phyloP scores from a whole-genome alignment of 495 filamentous ascomycete species.

The Xylaria flabelliformis region DNA sequence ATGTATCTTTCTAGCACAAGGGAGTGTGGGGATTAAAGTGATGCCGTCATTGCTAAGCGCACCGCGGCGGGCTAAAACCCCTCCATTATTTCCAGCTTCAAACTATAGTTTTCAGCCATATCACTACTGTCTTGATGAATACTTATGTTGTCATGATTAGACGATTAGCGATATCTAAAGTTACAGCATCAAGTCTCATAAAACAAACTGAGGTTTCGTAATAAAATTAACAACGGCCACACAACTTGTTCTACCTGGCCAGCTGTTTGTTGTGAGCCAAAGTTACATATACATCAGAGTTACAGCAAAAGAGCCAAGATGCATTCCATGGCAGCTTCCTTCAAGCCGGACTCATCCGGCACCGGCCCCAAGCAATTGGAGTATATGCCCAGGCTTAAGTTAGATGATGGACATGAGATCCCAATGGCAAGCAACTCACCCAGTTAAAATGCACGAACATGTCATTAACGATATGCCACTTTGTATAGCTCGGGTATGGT shows the following conservation, averaged over 20 bases:
- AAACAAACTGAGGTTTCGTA: not conserved
- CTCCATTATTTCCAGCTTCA: slow-evolving; percentile 19
- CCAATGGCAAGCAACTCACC: slow-evolving; percentile 64
- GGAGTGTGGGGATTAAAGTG: slow-evolving; percentile 1
- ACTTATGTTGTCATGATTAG: not conserved
- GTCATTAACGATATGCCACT: slow-evolving; percentile 17
- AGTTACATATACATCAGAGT: not conserved
- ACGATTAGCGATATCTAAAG: not conserved
- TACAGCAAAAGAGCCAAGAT: slow-evolving; percentile 34
- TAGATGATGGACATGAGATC: slow-evolving; percentile 76
- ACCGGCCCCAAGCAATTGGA: slow-evolving; percentile 43
- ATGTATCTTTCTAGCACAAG: not conserved
- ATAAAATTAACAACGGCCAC: not conserved
- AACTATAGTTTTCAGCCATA: not conserved
- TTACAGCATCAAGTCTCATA: not conserved
- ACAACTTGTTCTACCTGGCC: not conserved
- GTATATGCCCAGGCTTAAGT: slow-evolving; percentile 57
- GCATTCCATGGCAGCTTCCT: slow-evolving; percentile 44
- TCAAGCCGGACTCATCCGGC: slow-evolving; percentile 37
- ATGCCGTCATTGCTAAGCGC: slow-evolving; percentile 17
- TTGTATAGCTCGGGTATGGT: slow-evolving; percentile 75
- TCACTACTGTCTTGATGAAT: not conserved
- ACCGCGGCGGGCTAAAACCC: not conserved
- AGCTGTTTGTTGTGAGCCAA: not conserved
- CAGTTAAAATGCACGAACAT: too few relatives aligned